These are phyloP conservation scores for Eimeria acervulina DNA, from an alignment of 169 alveolate genomes.

Conservation along the genomic window DNA sequence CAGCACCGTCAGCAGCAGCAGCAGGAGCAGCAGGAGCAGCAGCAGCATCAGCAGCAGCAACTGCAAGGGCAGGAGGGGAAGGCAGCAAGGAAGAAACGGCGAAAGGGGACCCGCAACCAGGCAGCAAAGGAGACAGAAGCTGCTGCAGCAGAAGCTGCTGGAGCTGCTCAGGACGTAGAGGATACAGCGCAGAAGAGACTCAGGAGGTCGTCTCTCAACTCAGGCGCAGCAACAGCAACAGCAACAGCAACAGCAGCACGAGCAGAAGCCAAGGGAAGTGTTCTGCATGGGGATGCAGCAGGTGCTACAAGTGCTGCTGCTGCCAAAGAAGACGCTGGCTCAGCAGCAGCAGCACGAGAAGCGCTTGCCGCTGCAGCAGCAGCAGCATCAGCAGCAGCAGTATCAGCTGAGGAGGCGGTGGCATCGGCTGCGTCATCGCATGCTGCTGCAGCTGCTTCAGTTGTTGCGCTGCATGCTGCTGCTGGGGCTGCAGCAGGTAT, in stretches of 20 bases:
- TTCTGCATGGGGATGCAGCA: slow-evolving; percentile 9
- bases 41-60: slow-evolving; percentile 21
- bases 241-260: not conserved
- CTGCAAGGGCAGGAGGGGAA: slow-evolving; percentile 7
- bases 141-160: not conserved
- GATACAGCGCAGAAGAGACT: slow-evolving; percentile 43
- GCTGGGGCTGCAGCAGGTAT: slow-evolving; percentile 92
- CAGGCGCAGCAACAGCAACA: not conserved
- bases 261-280: not conserved
- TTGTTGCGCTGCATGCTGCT: slow-evolving; percentile 35
- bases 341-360: slow-evolving; percentile 36
- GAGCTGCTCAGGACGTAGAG: not conserved
- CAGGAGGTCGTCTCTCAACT: not conserved
- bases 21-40: slow-evolving; percentile 9
- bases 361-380: not conserved
- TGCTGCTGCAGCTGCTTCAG: slow-evolving; percentile 12
- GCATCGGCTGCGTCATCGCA: not conserved
- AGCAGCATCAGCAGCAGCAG: slow-evolving; percentile 53
- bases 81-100: slow-evolving; percentile 17
- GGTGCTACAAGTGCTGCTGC: not conserved
- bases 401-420: slow-evolving; percentile 23
- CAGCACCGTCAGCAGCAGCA: not conserved
- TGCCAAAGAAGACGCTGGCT: not conserved
- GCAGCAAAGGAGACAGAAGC: slow-evolving; percentile 14
- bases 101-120: slow-evolving; percentile 53